Conservation (phyloP, 108 stramenopile genomes). For the Conticribra weissflogii region DNA sequence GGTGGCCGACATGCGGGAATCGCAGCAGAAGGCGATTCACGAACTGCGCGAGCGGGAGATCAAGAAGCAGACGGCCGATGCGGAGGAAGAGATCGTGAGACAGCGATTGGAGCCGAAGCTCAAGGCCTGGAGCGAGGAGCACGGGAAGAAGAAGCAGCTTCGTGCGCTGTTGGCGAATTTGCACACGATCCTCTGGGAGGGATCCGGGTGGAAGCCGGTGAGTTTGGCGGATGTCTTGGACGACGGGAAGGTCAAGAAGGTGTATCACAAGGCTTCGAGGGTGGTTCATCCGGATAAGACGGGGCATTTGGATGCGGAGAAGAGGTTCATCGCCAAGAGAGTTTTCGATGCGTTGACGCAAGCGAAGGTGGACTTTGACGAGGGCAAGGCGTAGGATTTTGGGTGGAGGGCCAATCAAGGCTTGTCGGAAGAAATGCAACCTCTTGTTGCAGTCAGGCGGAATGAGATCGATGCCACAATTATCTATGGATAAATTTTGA, state of each 20-base stretch:
- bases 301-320: slow-evolving; percentile 79
- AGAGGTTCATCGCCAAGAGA: slow-evolving; percentile 92
- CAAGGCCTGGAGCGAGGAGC: slow-evolving; percentile 89
- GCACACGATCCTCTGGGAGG: slow-evolving; percentile 94
- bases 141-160: slow-evolving; percentile 94
- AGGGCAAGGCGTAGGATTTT: slow-evolving; percentile 37
- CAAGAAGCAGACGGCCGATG: slow-evolving; percentile 62
- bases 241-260: slow-evolving; percentile 83
- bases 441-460: too few species aligned
- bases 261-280: slow-evolving; percentile 88
- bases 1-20: slow-evolving; percentile 75
- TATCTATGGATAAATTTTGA: too few species aligned
- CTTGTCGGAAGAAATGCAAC: too few species aligned
- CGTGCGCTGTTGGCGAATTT: slow-evolving; percentile 94
- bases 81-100: slow-evolving; percentile 78
- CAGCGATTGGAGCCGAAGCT: slow-evolving; percentile 81
- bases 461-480: too few species aligned
- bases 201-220: slow-evolving; percentile 89
- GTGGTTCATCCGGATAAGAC: slow-evolving; percentile 98
- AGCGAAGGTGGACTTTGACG: slow-evolving; percentile 86
- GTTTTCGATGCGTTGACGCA: slow-evolving; percentile 93
- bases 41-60: slow-evolving; percentile 77
- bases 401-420: background rate
- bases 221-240: slow-evolving; percentile 93
- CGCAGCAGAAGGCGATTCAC: slow-evolving; percentile 69